These are phyloP conservation scores for Neocatenulostroma microsporum DNA, from an alignment of 2,329 filamentous ascomycete genomes.

Conservation along the genomic window DNA sequence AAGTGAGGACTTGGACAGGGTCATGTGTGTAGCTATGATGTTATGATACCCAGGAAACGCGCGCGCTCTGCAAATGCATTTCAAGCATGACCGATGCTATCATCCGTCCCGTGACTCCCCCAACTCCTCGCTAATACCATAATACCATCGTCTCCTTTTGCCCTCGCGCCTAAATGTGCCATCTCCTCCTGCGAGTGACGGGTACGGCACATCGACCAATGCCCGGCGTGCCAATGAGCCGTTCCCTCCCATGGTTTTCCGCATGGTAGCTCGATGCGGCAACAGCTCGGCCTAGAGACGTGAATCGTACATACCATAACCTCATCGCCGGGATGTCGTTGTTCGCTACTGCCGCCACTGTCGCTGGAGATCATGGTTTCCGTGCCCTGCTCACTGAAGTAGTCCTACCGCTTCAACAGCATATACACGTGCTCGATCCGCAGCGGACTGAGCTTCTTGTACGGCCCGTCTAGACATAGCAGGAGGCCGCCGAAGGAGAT, in stretches of 20 bases:
- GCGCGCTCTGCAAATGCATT: constrained; percentile 1
- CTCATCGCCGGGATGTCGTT: too few relatives aligned
- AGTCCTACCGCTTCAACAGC: constrained; percentile 57
- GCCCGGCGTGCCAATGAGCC: too few relatives aligned
- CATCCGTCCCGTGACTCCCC: constrained; percentile 8
- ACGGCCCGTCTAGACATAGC: constrained; percentile 84
- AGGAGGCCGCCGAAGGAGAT: constrained; percentile 88
- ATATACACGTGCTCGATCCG: constrained; percentile 92
- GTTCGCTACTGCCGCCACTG: too few relatives aligned
- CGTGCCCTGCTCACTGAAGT: neutral
- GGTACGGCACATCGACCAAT: too few relatives aligned
- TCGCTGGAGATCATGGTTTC: constrained; percentile 2
- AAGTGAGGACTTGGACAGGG: too few relatives aligned
- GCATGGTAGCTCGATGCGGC: too few relatives aligned
- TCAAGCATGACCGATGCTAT: constrained; percentile 3
- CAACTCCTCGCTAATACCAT: constrained; percentile 26
- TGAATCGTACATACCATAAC: too few relatives aligned
- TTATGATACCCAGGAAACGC: constrained; percentile 17
- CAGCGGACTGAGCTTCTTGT: constrained; percentile 87
- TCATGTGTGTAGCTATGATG: neutral
- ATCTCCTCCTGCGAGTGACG: too few relatives aligned
- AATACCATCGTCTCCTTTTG: constrained; percentile 5
- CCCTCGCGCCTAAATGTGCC: too few relatives aligned
- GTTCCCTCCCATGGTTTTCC: too few relatives aligned
- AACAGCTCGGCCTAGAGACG: too few relatives aligned